Base-by-base conservation (phyloP, 2,329 filamentous ascomycete genomes). In the Didymella segeticola region DNA sequence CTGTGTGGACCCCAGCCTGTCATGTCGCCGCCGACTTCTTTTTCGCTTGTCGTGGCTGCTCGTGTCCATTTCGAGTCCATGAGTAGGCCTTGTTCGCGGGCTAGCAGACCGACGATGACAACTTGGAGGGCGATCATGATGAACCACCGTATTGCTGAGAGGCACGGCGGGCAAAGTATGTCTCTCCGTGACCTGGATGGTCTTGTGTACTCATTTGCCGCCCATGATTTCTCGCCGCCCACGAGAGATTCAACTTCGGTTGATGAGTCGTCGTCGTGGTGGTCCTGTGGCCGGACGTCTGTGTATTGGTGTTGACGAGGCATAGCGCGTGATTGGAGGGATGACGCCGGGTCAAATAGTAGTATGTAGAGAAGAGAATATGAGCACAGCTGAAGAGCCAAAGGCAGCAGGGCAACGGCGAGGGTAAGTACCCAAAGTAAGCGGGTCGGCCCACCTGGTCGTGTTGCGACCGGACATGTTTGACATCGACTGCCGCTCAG, bases 161-260 rank as follows among this genome's bases (percentile, higher is more conserved):
- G 36, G n/a, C 59, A 30, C 0, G 47, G 47, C 12, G 58, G 49
- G 23, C 56, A 63, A 2, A 58, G 27, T 38, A 56, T 56, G 8
- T 56, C 62, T 45, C 63, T 60, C 52, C 62, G 68, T 29, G 62
- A 58, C 15, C 49, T 53, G 17, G 56, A 50, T 43, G 61, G 47
- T 26, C 53, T 58, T 37, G 53, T 56, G 25, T 58, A 70, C 12
- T 64, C 61, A 20, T 62, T 56, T 26, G 55, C 11, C 19, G 43
- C 45, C 67, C 68, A 70, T 36, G 62, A 56, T 52, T 71, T 72
- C 46, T 69, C 66, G 33, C 51, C 57, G 17, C 66, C 69, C 12
- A 69, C 62, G 1, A 73, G 54, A 2, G 68, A 71, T 42, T 71
- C 70, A 2, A 73, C 70, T 43, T 73, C 70, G 2, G 70, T 73